Percentiles rank a stretch among this genome's conserved stretches.
These are phyloP conservation scores for Rasamsonia emersonii DNA, from an alignment of 2,329 filamentous ascomycete genomes.

Conservation along the genomic window DNA sequence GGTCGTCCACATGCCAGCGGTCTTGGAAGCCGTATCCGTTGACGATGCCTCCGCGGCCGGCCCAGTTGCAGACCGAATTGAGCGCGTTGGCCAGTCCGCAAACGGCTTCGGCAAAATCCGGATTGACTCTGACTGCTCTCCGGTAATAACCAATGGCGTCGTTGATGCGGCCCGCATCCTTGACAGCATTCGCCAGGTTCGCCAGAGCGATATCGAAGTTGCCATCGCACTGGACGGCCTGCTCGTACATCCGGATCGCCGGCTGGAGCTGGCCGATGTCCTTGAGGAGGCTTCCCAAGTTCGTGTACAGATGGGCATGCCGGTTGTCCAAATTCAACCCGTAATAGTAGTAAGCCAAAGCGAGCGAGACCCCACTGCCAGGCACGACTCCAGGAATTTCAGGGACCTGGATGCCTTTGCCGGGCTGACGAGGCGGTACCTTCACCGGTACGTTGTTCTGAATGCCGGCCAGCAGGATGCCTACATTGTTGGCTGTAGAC, in stretches of 20 bases:
- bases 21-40: constrained; percentile 67
- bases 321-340: constrained; percentile 76
- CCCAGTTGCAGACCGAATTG: constrained; percentile 95
- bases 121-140: constrained; percentile 81
- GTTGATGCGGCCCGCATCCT: constrained; percentile 84
- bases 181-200: constrained; percentile 94
- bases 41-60: constrained; percentile 75
- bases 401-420: constrained; percentile 32
- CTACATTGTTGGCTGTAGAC: constrained; percentile 96
- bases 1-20: constrained; percentile 84
- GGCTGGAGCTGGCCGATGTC: constrained; percentile 88
- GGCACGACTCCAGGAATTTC: constrained; percentile 69
- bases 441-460: constrained; percentile 56
- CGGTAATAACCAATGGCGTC: constrained; percentile 91
- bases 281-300: constrained; percentile 87
- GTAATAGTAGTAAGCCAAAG: constrained; percentile 91
- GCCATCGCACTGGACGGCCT: constrained; percentile 84
- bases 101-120: constrained; percentile 92
- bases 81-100: constrained; percentile 90
- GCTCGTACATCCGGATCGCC: constrained; percentile 95
- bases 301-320: constrained; percentile 94
- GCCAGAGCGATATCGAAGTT: constrained; percentile 94
- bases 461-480: constrained; percentile 89
- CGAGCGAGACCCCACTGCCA: constrained; percentile 79
- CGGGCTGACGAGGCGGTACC: constrained; percentile 19